A percentile compares a stretch with the other conserved stretches of the same genome.
These are phyloP conservation scores for Wickerhamomyces mucosus DNA, from an alignment of 805 yeast genomes.

Conservation along the genomic window DNA sequence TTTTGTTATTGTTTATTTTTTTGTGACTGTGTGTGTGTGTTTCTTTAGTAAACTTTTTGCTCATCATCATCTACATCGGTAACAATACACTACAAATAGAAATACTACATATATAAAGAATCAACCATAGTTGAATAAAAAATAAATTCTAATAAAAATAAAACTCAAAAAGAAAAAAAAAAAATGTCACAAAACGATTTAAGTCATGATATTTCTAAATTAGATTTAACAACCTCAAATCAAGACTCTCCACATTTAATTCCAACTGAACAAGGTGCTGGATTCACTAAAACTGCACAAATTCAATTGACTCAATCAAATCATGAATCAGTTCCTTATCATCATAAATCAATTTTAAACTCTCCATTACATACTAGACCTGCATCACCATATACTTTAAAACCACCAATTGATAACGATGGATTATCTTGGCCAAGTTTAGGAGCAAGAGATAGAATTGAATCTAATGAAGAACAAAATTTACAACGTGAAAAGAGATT, in stretches of 20 bases:
- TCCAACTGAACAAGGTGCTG: slow-evolving; percentile 12
- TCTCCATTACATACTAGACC: slow-evolving; percentile 70
- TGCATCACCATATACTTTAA: slow-evolving; percentile 73
- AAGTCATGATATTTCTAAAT: slow-evolving; percentile 8
- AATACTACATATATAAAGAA: too few relatives aligned
- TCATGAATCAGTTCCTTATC: slow-evolving; percentile 5
- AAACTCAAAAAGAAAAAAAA: neutral
- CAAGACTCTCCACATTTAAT: slow-evolving; percentile 6
- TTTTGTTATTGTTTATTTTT: too few relatives aligned
- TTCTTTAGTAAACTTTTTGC: too few relatives aligned
- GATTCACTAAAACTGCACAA: slow-evolving; percentile 13
- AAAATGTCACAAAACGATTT: neutral
- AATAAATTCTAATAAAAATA: too few relatives aligned
- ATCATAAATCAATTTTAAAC: slow-evolving; percentile 9
- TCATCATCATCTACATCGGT: too few relatives aligned
- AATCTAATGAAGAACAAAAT: slow-evolving; percentile 57
- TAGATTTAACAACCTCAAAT: slow-evolving; percentile 5
- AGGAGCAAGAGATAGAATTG: slow-evolving; percentile 75
- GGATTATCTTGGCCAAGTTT: slow-evolving; percentile 91
- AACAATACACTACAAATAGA: too few relatives aligned
- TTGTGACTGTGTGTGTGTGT: too few relatives aligned
- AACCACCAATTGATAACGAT: slow-evolving; percentile 81
- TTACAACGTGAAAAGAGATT: slow-evolving; percentile 62
- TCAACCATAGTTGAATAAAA: too few relatives aligned
- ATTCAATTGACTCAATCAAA: slow-evolving; percentile 7